Percentiles rank a stretch among this genome's conserved stretches.
Evolutionary conservation across 2,329 filamentous ascomycete species (phyloP).

Genomic region (Fusarium armeniacum): DNA sequence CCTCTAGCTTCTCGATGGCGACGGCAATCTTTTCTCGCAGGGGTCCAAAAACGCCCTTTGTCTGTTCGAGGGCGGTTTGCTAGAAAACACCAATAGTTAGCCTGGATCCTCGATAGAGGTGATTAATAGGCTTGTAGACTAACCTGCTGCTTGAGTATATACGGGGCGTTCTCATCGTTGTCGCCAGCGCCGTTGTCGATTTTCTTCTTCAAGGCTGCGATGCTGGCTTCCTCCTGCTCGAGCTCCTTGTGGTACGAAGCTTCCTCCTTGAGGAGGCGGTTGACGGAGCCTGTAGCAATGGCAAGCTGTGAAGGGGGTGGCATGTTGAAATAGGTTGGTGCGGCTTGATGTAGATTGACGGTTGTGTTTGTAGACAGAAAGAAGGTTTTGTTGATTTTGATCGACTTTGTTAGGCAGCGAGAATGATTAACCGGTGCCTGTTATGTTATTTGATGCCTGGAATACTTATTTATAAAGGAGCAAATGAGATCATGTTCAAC

Average conservation of each 20-base stretch:
- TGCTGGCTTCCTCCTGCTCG: slow-evolving; percentile 77
- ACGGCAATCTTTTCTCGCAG: slow-evolving; percentile 79
- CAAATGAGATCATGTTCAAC: slow-evolving; percentile 51
- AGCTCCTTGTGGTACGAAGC: slow-evolving; percentile 90
- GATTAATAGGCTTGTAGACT: slow-evolving; percentile 45
- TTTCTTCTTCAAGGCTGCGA: slow-evolving; percentile 76
- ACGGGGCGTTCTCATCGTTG: slow-evolving; percentile 79
- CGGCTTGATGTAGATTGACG: not conserved
- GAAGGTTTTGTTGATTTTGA: not conserved
- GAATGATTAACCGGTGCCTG: slow-evolving; percentile 40
- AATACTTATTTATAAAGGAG: slow-evolving; percentile 13
- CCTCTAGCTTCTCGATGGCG: slow-evolving; percentile 80
- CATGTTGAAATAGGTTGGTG: slow-evolving; percentile 65
- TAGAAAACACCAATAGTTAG: slow-evolving; percentile 54
- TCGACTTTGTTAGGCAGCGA: slow-evolving; percentile 6
- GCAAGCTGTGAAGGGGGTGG: slow-evolving; percentile 80
- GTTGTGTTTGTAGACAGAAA: not conserved
- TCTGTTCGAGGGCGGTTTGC: slow-evolving; percentile 88
- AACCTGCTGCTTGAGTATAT: slow-evolving; percentile 88
- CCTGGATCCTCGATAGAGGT: slow-evolving; percentile 14
- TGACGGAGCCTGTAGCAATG: slow-evolving; percentile 84
- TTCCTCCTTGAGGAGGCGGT: slow-evolving; percentile 92
- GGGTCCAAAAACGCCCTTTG: slow-evolving; percentile 82
- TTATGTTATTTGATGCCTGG: slow-evolving; percentile 38
- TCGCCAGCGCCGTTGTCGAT: slow-evolving; percentile 63